A percentile compares a stretch with the other conserved stretches of the same genome.
These are phyloP conservation scores for Theileria equi DNA, from an alignment of 169 alveolate genomes.

Conservation along the genomic window DNA sequence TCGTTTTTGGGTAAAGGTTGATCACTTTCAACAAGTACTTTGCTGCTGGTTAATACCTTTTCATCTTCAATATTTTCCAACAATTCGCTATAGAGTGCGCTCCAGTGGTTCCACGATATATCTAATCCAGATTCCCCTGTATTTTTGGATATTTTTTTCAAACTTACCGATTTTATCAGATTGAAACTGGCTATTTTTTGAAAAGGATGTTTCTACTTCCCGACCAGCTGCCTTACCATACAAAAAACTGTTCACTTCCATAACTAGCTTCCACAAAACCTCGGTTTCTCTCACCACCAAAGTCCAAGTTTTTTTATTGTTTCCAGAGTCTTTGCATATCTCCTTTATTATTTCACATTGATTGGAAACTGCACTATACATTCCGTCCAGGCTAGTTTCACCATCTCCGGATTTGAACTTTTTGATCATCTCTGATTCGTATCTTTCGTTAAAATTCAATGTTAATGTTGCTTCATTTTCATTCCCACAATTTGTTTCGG, in stretches of 20 bases:
- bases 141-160: background rate
- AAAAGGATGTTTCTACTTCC: too few relatives aligned
- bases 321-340: slow-evolving; percentile 13
- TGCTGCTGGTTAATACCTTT: background rate
- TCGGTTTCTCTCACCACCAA: slow-evolving; percentile 25
- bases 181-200: background rate
- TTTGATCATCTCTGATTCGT: slow-evolving; percentile 10
- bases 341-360: slow-evolving; percentile 44
- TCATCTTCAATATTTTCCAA: background rate
- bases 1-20: too few relatives aligned
- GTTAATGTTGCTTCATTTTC: slow-evolving; percentile 6
- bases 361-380: slow-evolving; percentile 35
- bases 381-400: slow-evolving; percentile 14
- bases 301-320: slow-evolving; percentile 12
- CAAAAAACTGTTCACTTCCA: slow-evolving; percentile 18
- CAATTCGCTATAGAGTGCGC: background rate
- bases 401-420: background rate
- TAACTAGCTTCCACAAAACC: slow-evolving; percentile 30
- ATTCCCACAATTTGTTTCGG: too few relatives aligned
- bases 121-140: background rate
- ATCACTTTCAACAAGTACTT: too few relatives aligned
- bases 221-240: slow-evolving; percentile 10
- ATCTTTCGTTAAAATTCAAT: background rate
- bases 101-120: background rate
- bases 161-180: background rate